Evolutionary conservation across 768 basidiomycete genomes (phyloP).

Genomic region (Thelephora ganbajun): DNA sequence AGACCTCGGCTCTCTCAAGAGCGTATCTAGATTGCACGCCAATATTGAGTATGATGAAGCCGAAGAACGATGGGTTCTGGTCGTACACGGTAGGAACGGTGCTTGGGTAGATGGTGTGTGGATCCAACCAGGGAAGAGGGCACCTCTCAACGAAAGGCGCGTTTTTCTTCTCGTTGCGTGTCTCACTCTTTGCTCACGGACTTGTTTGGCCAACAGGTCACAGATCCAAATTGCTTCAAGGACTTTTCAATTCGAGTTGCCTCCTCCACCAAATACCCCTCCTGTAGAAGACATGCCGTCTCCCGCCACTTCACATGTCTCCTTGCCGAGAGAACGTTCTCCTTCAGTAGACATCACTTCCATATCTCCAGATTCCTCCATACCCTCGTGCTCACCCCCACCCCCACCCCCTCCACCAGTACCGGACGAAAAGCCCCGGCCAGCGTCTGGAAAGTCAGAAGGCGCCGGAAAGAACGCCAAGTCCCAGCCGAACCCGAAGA

Average conservation of each 20-base stretch:
- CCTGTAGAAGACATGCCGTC: constrained; percentile 74
- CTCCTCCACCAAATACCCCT: constrained; percentile 49
- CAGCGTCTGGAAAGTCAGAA: constrained; percentile 3
- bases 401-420: constrained; percentile 21
- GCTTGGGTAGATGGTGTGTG: constrained; percentile 98
- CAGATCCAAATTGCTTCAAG: constrained; percentile 96
- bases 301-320: constrained; percentile 56
- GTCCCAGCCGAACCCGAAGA: constrained; percentile 36
- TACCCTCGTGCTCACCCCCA: constrained; percentile 64
- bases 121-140: constrained; percentile 76
- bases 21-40: constrained; percentile 93
- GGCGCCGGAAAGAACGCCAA: constrained; percentile 8
- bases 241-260: constrained; percentile 93
- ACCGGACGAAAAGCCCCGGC: constrained; percentile 18
- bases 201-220: constrained; percentile 35
- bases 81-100: constrained; percentile 91
- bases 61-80: constrained; percentile 75
- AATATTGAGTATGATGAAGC: constrained; percentile 90
- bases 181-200: constrained; percentile 8
- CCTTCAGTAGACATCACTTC: constrained; percentile 70
- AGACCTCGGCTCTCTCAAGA: constrained; percentile 93
- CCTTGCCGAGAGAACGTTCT: constrained; percentile 47
- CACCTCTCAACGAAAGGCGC: constrained; percentile 77
- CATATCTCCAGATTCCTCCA: constrained; percentile 45
- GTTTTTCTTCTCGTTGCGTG: constrained; percentile 8